phyloP scores from a whole-genome alignment of 495 filamentous ascomycete genomes.

The Cairneyella variabilis region DNA sequence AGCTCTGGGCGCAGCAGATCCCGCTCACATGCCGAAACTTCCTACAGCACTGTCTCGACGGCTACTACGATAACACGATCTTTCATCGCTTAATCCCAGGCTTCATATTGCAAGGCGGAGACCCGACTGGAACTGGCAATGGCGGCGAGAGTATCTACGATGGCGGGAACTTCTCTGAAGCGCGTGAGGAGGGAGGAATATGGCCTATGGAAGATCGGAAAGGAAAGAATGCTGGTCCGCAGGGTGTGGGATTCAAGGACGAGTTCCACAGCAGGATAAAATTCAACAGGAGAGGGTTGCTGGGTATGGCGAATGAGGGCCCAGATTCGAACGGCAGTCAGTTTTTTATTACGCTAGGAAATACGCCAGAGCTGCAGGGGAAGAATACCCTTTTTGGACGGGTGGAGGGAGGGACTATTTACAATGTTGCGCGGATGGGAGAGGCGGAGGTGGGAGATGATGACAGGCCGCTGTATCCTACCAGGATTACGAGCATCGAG shows the following conservation, averaged over 20 bases:
- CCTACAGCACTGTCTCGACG: slow-evolving; percentile 89
- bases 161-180: slow-evolving; percentile 67
- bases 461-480: slow-evolving; percentile 83
- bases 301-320: slow-evolving; percentile 89
- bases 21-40: slow-evolving; percentile 93
- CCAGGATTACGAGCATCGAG: slow-evolving; percentile 73
- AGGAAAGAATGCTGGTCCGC: slow-evolving; percentile 49
- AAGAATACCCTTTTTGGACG: slow-evolving; percentile 93
- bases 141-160: slow-evolving; percentile 91
- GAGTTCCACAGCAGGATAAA: slow-evolving; percentile 90
- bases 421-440: slow-evolving; percentile 88
- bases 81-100: slow-evolving; percentile 91
- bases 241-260: slow-evolving; percentile 68
- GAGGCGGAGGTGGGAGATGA: slow-evolving; percentile 80
- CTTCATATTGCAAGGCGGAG: slow-evolving; percentile 92
- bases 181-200: slow-evolving; percentile 39
- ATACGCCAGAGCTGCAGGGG: slow-evolving; percentile 77
- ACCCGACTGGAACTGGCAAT: slow-evolving; percentile 78
- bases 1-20: slow-evolving; percentile 90
- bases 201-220: slow-evolving; percentile 60
- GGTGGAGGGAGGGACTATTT: slow-evolving; percentile 90
- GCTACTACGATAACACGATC: slow-evolving; percentile 87
- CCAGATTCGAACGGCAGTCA: slow-evolving; percentile 82
- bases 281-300: slow-evolving; percentile 84
- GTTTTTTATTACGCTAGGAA: slow-evolving; percentile 90